Percentiles rank a stretch among this genome's conserved stretches.
Evolutionary conservation across 2,329 filamentous ascomycete genomes (phyloP).

Genomic region (Aotearoamyces nothofagi): DNA sequence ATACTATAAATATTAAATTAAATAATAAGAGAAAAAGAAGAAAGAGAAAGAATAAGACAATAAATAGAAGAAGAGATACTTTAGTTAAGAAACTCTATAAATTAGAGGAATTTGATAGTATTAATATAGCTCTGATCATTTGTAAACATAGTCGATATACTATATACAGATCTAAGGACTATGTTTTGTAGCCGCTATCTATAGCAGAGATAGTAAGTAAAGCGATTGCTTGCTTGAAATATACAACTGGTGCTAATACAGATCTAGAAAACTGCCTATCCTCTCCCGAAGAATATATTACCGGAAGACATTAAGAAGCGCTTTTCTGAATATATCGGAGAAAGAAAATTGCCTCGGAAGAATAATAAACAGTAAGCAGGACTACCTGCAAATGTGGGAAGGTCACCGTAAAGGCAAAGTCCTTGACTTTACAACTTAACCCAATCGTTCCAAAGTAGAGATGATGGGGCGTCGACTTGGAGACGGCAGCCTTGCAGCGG

Average conservation of each 20-base stretch:
- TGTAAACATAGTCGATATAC: slow-evolving; percentile 1
- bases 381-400: slow-evolving; percentile 1
- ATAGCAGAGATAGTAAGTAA: slow-evolving; percentile 3
- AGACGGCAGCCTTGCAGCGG: slow-evolving; percentile 1
- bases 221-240: not conserved
- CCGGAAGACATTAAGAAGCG: slow-evolving; percentile 4
- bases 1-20: not conserved
- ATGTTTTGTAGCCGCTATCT: slow-evolving; percentile 1
- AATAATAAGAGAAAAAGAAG: slow-evolving; percentile 1
- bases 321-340: slow-evolving; percentile 1
- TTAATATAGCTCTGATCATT: slow-evolving; percentile 2
- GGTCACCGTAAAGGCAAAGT: slow-evolving; percentile 1
- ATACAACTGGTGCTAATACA: slow-evolving; percentile 1
- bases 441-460: not conserved
- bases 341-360: slow-evolving; percentile 2
- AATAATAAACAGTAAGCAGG: slow-evolving; percentile 1
- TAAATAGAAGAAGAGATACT: slow-evolving; percentile 1
- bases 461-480: slow-evolving; percentile 1
- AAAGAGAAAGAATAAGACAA: not conserved
- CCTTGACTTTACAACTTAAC: slow-evolving; percentile 1
- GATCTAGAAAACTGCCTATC: slow-evolving; percentile 2
- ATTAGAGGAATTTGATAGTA: slow-evolving; percentile 1
- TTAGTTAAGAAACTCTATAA: slow-evolving; percentile 2
- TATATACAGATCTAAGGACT: slow-evolving; percentile 1
- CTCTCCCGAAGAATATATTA: slow-evolving; percentile 3